Percentiles rank a stretch among this genome's conserved stretches.
phyloP scores from a whole-genome alignment of 495 filamentous ascomycete species.

The Xylaria intraflava region DNA sequence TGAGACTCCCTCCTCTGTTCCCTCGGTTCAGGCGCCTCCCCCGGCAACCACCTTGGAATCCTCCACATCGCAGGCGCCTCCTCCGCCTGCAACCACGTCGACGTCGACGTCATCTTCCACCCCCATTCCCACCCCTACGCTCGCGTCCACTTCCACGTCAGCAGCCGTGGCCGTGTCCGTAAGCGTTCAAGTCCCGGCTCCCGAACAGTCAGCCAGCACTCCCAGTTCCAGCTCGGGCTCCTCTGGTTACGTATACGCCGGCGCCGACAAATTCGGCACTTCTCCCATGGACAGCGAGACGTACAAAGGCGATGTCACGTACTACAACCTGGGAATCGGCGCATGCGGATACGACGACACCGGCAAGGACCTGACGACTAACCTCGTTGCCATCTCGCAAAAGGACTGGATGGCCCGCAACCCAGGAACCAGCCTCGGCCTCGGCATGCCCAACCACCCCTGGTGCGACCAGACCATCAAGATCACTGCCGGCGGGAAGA shows the following conservation, averaged over 20 bases:
- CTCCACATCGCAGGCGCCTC: neutral
- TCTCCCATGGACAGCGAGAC: constrained; percentile 5
- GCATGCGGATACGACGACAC: constrained; percentile 40
- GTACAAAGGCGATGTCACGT: constrained; percentile 40
- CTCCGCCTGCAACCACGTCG: neutral
- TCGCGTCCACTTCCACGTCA: constrained; percentile 12
- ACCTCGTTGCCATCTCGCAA: constrained; percentile 40
- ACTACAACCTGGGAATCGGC: constrained; percentile 39
- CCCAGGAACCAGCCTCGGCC: constrained; percentile 34
- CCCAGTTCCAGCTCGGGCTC: constrained; percentile 6
- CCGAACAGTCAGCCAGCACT: constrained; percentile 6
- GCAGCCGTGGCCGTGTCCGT: neutral
- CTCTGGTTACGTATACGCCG: constrained; percentile 9
- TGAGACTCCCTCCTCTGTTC: neutral
- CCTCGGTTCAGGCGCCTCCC: neutral
- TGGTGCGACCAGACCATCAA: constrained; percentile 63
- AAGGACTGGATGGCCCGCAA: constrained; percentile 41
- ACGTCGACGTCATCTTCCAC: neutral
- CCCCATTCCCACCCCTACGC: constrained; percentile 12
- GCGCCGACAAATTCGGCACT: constrained; percentile 14
- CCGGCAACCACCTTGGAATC: neutral
- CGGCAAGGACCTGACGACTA: constrained; percentile 31
- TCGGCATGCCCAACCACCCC: constrained; percentile 47
- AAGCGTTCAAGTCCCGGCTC: constrained; percentile 1
- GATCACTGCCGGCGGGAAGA: constrained; percentile 51